phyloP scores from a whole-genome alignment of 106 monocot species.

The Dendrobium catenatum region DNA sequence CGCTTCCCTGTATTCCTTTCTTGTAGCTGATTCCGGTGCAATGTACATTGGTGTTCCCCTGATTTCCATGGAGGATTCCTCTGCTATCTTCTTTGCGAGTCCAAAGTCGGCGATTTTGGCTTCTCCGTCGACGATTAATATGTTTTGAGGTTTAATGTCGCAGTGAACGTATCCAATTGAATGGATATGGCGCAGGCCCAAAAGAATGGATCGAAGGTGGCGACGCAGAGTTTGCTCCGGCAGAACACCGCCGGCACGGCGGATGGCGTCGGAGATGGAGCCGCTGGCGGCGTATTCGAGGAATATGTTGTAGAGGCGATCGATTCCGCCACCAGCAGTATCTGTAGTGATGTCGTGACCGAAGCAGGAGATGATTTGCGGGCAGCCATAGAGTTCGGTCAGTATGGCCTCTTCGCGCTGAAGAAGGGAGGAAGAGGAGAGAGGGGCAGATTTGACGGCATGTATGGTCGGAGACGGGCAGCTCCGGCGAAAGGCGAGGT shows the following conservation, averaged over 20 bases:
- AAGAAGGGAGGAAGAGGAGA: neutral
- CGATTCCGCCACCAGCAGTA: neutral
- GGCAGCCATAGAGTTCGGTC: conserved; percentile 10
- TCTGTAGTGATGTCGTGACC: conserved; percentile 10
- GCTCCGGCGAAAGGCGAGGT: neutral
- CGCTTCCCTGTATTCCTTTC: conserved; percentile 28
- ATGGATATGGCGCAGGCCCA: conserved; percentile 31
- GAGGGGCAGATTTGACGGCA: conserved; percentile 13
- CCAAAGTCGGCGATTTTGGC: conserved; percentile 48
- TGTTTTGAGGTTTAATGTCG: conserved; percentile 42
- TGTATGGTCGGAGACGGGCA: neutral
- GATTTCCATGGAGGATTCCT: neutral
- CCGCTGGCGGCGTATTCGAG: conserved; percentile 42
- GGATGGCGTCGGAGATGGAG: conserved; percentile 26
- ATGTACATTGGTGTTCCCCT: conserved; percentile 62
- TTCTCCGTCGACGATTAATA: conserved; percentile 22
- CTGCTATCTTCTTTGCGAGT: conserved; percentile 14
- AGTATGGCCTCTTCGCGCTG: conserved; percentile 13
- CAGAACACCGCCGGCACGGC: conserved; percentile 11
- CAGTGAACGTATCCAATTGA: conserved; percentile 34
- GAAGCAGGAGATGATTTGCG: conserved; percentile 25
- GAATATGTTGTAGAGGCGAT: neutral
- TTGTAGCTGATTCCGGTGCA: conserved; percentile 42
- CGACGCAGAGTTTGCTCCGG: conserved; percentile 6
- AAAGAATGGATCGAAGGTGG: conserved; percentile 25